phyloP scores from a whole-genome alignment of 2,329 filamentous ascomycete species.

The Trichoderma oligosporum region DNA sequence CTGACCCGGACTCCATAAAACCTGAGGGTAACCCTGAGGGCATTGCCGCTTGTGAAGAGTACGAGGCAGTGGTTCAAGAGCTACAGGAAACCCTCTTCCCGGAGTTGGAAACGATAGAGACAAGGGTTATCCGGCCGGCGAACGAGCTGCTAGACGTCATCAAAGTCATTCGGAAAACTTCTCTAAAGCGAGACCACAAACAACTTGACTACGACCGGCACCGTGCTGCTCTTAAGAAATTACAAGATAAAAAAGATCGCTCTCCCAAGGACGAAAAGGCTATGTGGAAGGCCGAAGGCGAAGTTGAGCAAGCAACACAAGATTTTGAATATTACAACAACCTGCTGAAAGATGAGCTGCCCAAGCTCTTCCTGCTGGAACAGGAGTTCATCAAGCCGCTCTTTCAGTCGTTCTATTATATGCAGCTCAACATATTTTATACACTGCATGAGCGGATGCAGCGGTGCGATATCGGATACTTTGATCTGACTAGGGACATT shows the following conservation, averaged over 20 bases:
- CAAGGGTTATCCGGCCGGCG: slow-evolving; percentile 82
- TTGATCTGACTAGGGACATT: slow-evolving; percentile 85
- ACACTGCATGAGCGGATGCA: slow-evolving; percentile 98
- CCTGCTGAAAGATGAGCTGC: slow-evolving; percentile 90
- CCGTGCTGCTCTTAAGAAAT: slow-evolving; percentile 77
- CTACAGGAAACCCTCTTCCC: slow-evolving; percentile 83
- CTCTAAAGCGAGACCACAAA: slow-evolving; percentile 91
- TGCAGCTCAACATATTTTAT: slow-evolving; percentile 99
- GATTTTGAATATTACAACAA: slow-evolving; percentile 99
- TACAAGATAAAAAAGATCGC: slow-evolving; percentile 97
- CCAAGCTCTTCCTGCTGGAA: slow-evolving; percentile 84
- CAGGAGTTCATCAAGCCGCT: slow-evolving; percentile 92
- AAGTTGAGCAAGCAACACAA: slow-evolving; percentile 85
- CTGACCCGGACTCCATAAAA: slow-evolving; percentile 80
- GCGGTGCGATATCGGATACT: slow-evolving; percentile 93
- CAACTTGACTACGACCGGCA: slow-evolving; percentile 94
- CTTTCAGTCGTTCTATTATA: slow-evolving; percentile 99
- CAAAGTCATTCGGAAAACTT: slow-evolving; percentile 88
- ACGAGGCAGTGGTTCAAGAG: slow-evolving; percentile 85
- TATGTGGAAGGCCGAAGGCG: slow-evolving; percentile 89
- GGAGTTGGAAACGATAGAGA: slow-evolving; percentile 97
- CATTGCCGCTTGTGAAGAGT: slow-evolving; percentile 93
- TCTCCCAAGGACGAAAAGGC: slow-evolving; percentile 95
- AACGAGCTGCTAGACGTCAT: slow-evolving; percentile 92
- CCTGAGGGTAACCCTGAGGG: slow-evolving; percentile 87